These are phyloP conservation scores for Poronia punctata DNA, from an alignment of 495 filamentous ascomycete genomes.

Conservation along the genomic window DNA sequence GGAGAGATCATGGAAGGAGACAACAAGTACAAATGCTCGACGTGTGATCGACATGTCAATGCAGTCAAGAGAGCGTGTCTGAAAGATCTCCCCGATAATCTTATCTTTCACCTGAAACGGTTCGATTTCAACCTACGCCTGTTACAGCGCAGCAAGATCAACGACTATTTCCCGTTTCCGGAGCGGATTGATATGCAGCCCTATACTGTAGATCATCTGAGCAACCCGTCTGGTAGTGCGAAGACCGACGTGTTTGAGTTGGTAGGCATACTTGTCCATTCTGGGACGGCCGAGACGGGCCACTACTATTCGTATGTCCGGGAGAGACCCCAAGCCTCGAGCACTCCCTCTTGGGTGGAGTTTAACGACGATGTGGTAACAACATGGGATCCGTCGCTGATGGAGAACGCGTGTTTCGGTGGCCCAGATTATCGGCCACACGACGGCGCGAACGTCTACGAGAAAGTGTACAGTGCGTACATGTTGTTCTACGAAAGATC, in stretches of 20 bases:
- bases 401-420: constrained; percentile 74
- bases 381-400: constrained; percentile 63
- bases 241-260: constrained; percentile 76
- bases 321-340: constrained; percentile 56
- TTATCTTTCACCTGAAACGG: constrained; percentile 93
- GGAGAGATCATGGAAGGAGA: constrained; percentile 97
- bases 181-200: constrained; percentile 78
- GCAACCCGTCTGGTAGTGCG: constrained; percentile 46
- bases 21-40: constrained; percentile 96
- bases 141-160: constrained; percentile 85
- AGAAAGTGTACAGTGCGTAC: constrained; percentile 82
- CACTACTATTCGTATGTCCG: constrained; percentile 97
- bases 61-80: constrained; percentile 91
- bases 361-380: constrained; percentile 86
- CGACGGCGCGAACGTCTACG: constrained; percentile 39
- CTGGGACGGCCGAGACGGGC: constrained; percentile 85
- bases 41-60: constrained; percentile 83
- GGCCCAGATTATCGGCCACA: constrained; percentile 53
- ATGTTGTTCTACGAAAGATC: constrained; percentile 96
- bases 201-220: constrained; percentile 83
- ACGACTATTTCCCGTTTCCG: constrained; percentile 89
- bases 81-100: constrained; percentile 86
- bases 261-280: constrained; percentile 87
- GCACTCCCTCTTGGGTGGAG: constrained; percentile 65
- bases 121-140: constrained; percentile 92